These are phyloP conservation scores for Microbotryomycetes sp. DNA, from an alignment of 1,284 basidiomycete species.

Conservation along the genomic window DNA sequence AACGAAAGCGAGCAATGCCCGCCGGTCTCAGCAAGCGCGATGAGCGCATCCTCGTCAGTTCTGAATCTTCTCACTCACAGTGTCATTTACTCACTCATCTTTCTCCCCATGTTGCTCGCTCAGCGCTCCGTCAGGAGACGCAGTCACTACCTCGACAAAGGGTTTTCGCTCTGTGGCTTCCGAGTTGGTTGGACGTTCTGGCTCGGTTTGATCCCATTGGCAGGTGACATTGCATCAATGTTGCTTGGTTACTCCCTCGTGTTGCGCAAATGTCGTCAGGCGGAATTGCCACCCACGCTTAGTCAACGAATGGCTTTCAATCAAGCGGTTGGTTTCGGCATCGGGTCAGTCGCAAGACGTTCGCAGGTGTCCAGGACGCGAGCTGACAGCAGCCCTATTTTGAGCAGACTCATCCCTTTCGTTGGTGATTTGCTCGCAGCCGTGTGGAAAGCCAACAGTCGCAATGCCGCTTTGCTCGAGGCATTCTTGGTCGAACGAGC, in stretches of 20 bases:
- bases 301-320: conserved; percentile 28
- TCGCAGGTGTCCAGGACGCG: too few relatives aligned
- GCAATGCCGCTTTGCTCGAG: conserved; percentile 25
- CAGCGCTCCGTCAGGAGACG: conserved; percentile 46
- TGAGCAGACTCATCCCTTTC: conserved; percentile 12
- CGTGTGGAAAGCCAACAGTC: conserved; percentile 31
- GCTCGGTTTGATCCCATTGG: conserved; percentile 23
- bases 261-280: conserved; percentile 26
- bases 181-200: conserved; percentile 65
- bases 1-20: conserved; percentile 30
- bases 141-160: conserved; percentile 87
- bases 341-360: not conserved
- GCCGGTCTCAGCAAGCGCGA: conserved; percentile 28
- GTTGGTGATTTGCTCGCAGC: conserved; percentile 30
- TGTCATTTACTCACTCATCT: not conserved
- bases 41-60: conserved; percentile 25
- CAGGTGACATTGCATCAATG: conserved; percentile 31
- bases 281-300: conserved; percentile 22
- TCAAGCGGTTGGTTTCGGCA: not conserved
- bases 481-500: conserved; percentile 31
- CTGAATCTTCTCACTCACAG: too few relatives aligned
- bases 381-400: too few relatives aligned
- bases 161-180: conserved; percentile 73
- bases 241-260: conserved; percentile 34
- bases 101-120: not conserved